These are phyloP conservation scores for Penicillium goetzii DNA, from an alignment of 495 filamentous ascomycete genomes.

Conservation along the genomic window DNA sequence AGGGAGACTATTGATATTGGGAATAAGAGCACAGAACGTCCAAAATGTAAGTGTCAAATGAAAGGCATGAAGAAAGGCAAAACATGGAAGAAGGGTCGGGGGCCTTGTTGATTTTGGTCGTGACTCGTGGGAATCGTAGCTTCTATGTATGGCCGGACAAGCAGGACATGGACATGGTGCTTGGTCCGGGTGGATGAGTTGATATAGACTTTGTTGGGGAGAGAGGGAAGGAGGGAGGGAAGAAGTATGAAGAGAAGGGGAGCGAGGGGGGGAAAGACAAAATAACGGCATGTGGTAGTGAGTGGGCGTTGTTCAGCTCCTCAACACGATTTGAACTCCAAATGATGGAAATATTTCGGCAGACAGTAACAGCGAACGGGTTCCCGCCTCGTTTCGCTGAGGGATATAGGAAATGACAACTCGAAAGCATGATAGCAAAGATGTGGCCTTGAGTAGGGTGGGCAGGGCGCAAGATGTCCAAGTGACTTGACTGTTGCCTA, in stretches of 20 bases:
- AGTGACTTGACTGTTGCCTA: not conserved
- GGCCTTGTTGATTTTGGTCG: constrained; percentile 31
- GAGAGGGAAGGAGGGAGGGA: constrained; percentile 4
- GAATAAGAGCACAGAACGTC: not conserved
- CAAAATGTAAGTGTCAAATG: constrained; percentile 2
- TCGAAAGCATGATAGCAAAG: not conserved
- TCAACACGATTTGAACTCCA: not conserved
- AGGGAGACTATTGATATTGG: not conserved
- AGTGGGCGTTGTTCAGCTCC: not conserved
- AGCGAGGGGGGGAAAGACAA: not conserved
- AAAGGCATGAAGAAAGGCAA: constrained; percentile 7
- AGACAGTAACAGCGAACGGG: constrained; percentile 11
- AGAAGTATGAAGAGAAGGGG: not conserved
- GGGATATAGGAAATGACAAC: not conserved
- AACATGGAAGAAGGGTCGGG: not conserved
- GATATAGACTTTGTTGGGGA: constrained; percentile 26
- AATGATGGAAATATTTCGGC: not conserved
- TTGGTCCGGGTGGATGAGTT: constrained; percentile 16
- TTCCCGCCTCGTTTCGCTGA: constrained; percentile 12
- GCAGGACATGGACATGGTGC: not conserved
- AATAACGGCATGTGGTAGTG: not conserved
- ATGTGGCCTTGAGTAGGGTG: not conserved
- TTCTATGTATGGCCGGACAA: constrained; percentile 33
- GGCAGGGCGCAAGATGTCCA: not conserved
- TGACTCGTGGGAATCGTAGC: constrained; percentile 37